Evolutionary conservation across 306 rosid genomes (phyloP).

Genomic region (Mimosa bimucronata): DNA sequence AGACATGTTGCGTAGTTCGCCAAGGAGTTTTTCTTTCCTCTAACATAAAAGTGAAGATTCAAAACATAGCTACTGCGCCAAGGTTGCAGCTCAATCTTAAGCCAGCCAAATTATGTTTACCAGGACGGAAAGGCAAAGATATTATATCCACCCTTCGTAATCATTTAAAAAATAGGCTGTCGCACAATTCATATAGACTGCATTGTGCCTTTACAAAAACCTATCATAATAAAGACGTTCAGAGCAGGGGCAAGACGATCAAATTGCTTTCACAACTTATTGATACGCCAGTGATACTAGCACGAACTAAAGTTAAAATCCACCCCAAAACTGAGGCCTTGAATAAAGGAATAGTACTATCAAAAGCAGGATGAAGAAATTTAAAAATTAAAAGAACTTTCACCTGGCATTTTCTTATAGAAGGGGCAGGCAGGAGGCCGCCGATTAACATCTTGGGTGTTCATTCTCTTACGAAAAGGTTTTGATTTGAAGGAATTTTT

Average conservation of each 20-base stretch:
- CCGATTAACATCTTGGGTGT: constrained; percentile 19
- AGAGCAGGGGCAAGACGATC: not conserved
- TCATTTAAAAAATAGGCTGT: not conserved
- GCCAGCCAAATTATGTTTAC: constrained; percentile 2
- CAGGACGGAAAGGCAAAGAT: not conserved
- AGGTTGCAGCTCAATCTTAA: constrained; percentile 8
- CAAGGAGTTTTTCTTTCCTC: not conserved
- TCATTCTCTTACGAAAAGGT: constrained; percentile 39
- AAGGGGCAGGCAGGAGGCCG: constrained; percentile 52
- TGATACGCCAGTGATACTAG: not conserved
- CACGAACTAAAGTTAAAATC: not conserved
- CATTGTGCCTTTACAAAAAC: not conserved
- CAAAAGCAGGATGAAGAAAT: not conserved
- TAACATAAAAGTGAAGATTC: not conserved
- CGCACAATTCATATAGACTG: not conserved
- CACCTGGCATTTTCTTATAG: constrained; percentile 62
- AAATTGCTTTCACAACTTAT: constrained; percentile 12
- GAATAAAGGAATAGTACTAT: too few relatives aligned
- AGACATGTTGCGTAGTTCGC: not conserved
- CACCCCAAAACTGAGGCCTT: constrained; percentile 3
- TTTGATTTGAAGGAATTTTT: constrained; percentile 30
- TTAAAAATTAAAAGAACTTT: not conserved
- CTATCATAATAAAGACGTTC: not conserved
- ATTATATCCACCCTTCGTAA: not conserved
- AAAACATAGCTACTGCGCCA: not conserved